phyloP scores from a whole-genome alignment of 257 asterid species.

The Przewalskia tangutica region DNA sequence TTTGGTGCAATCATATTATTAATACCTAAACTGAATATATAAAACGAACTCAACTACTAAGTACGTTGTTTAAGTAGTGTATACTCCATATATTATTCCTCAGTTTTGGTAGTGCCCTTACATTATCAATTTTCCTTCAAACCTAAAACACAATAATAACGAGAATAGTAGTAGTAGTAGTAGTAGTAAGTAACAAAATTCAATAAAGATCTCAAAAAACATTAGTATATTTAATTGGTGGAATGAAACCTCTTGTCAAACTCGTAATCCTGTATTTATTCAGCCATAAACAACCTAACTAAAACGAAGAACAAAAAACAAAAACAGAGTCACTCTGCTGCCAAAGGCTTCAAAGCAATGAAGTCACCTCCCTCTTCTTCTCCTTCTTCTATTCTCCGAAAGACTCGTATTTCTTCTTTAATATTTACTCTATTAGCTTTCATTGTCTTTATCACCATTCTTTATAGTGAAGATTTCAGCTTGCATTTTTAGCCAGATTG shows the following conservation, averaged over 20 bases:
- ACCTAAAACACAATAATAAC: background rate
- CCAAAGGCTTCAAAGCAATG: constrained; percentile 9
- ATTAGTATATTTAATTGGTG: background rate
- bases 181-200: background rate
- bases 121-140: background rate
- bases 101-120: background rate
- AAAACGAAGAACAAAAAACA: background rate
- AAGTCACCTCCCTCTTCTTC: too few relatives aligned
- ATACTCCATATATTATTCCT: background rate
- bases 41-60: background rate
- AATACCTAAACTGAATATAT: background rate
- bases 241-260: background rate
- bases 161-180: background rate
- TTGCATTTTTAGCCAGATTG: constrained; percentile 18
- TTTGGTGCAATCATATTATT: background rate
- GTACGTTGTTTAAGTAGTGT: background rate
- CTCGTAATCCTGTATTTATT: background rate
- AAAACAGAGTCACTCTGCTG: background rate
- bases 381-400: too few relatives aligned
- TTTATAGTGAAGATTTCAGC: constrained; percentile 23
- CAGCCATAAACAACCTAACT: background rate
- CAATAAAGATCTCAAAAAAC: background rate
- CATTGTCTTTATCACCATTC: constrained; percentile 18
- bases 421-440: constrained; percentile 19
- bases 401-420: constrained; percentile 7